A percentile compares a stretch with the other conserved stretches of the same genome.
phyloP scores from a whole-genome alignment of 2,329 filamentous ascomycete species.

The Xylaria sp. region DNA sequence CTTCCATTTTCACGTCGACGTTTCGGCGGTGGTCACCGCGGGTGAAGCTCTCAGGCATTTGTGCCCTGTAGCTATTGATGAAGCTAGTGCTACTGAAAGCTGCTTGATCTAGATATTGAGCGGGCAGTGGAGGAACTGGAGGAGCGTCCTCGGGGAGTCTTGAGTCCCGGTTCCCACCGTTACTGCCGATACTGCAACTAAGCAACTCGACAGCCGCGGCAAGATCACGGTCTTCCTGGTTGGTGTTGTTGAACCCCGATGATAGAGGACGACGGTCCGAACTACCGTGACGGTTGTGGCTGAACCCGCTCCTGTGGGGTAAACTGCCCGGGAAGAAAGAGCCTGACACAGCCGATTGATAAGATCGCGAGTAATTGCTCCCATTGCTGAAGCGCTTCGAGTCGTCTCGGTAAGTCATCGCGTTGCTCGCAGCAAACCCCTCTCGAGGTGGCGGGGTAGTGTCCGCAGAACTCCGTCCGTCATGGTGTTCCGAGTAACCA shows the following conservation, averaged over 20 bases:
- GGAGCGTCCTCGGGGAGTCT: conserved; percentile 78
- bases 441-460: conserved; percentile 92
- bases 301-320: conserved; percentile 59
- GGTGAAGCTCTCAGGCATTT: conserved; percentile 72
- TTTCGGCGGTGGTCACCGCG: conserved; percentile 63
- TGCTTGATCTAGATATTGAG: conserved; percentile 75
- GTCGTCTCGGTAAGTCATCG: conserved; percentile 57
- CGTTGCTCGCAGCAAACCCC: conserved; percentile 64
- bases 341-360: conserved; percentile 75
- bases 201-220: conserved; percentile 90
- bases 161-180: conserved; percentile 70
- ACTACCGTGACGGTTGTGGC: conserved; percentile 77
- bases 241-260: conserved; percentile 77
- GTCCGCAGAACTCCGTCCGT: conserved; percentile 84
- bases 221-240: conserved; percentile 86
- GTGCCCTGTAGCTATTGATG: conserved; percentile 69
- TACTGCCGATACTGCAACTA: conserved; percentile 89
- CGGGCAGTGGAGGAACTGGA: conserved; percentile 86
- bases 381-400: conserved; percentile 69
- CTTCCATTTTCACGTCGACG: conserved; percentile 74
- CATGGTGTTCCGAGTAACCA: conserved; percentile 80
- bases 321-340: conserved; percentile 63
- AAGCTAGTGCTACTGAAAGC: conserved; percentile 70
- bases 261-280: conserved; percentile 81
- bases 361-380: conserved; percentile 76